Evolutionary conservation across 805 yeast species (phyloP), one percentile per base, ranked within the genome.

Genomic region (Saccharomyces eubayanus): DNA sequence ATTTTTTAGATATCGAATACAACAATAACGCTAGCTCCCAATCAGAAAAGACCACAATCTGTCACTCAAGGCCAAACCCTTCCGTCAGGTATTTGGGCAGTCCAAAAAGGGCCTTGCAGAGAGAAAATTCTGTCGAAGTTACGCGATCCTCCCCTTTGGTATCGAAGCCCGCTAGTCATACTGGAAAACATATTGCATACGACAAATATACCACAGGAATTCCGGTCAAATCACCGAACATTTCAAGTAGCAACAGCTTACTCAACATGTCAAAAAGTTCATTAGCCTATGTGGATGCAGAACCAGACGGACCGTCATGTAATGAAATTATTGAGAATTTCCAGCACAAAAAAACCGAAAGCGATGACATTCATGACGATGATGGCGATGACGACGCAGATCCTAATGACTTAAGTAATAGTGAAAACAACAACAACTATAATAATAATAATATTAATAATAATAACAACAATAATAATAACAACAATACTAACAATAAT

Each of bases 401-500:
- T 28, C 54, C 46, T 46, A 48, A 51, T 43, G 52, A 54, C 21
- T 31, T 31, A 12, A 14, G 20, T 16, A 49, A 52, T 27, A 46
- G 14, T 24, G 49, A 48, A 30, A 29, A 41, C 27, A 43, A 45
- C 16, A 50, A 43, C 41, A 36, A 48, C 46, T 24, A 48, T 31
- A 47, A 28, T 14, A 50, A 48, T 28, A 54, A 49, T 41, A 45
- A 46, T 46, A 51, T 50, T 11, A 27, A 48, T 30, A 47, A 50
- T 53, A 50, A 51, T 40, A 49, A 57, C 51, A 47, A 49, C 29
- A 55, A 51, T 45, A 52, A 55, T 36, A 53, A 54, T 24, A 47
- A 48, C 41, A 51, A 51, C 31, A 52, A 56, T 46, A 53, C 52
- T 43, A 50, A 47, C 58, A 61, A 55, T 51, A 56, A 50, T 47